A percentile compares a stretch with the other conserved stretches of the same genome.
phyloP scores from a whole-genome alignment of 2,329 filamentous ascomycete genomes.

The Ambrosiella xylebori region DNA sequence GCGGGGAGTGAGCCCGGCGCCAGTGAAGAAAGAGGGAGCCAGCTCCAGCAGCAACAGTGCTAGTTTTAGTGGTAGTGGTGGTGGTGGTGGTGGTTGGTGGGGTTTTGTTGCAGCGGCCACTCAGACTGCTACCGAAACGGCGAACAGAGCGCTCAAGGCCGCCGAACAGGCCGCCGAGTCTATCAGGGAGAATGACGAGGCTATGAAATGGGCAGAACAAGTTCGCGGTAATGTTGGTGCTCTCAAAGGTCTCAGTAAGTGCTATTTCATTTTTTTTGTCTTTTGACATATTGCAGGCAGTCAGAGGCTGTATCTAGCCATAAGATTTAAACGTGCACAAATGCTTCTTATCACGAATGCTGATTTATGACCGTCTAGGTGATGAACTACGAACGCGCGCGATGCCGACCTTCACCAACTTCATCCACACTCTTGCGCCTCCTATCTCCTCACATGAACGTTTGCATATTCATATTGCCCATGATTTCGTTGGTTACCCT shows the following conservation, averaged over 20 bases:
- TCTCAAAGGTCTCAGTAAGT: slow-evolving; percentile 56
- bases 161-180: slow-evolving; percentile 87
- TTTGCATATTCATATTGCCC: slow-evolving; percentile 90
- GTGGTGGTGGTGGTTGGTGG: slow-evolving; percentile 63
- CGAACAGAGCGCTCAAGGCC: slow-evolving; percentile 58
- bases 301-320: no score
- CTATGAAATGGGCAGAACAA: slow-evolving; percentile 89
- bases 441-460: slow-evolving; percentile 95
- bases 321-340: not conserved
- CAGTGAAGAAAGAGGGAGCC: not conserved
- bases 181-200: slow-evolving; percentile 91
- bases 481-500: slow-evolving; percentile 88
- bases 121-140: slow-evolving; percentile 49
- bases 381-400: slow-evolving; percentile 75
- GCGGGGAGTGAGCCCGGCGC: slow-evolving; percentile 20
- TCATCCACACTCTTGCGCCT: slow-evolving; percentile 86
- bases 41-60: not conserved
- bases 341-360: not conserved
- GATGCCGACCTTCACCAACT: slow-evolving; percentile 83
- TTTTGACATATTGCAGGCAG: no score
- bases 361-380: slow-evolving; percentile 32
- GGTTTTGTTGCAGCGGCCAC: slow-evolving; percentile 39
- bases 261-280: not conserved
- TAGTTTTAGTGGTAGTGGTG: slow-evolving; percentile 44
- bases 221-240: slow-evolving; percentile 75